Conservation (phyloP, 106 monocot species). For the Dactylorhiza incarnata region DNA sequence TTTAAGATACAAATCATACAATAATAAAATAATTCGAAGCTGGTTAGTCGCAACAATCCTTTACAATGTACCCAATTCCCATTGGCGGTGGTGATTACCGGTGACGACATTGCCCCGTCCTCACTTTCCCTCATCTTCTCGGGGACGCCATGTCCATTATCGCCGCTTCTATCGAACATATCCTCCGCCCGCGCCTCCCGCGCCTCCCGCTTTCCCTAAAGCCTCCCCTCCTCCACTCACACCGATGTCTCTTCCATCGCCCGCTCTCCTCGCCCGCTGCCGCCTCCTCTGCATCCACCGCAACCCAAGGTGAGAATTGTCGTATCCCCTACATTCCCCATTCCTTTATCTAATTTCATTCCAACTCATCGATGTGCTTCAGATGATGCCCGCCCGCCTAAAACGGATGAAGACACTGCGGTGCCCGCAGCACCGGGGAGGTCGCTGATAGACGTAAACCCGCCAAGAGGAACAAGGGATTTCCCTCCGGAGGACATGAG, state of each 20-base stretch:
- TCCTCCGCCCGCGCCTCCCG: conserved; percentile 30
- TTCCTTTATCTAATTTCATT: not conserved
- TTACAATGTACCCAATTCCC: too few species aligned
- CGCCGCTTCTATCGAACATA: conserved; percentile 38
- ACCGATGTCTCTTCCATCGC: conserved; percentile 2
- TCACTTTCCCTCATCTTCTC: not conserved
- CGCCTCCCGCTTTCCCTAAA: conserved; percentile 15
- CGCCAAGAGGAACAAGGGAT: conserved; percentile 91
- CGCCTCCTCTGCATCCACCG: conserved; percentile 18
- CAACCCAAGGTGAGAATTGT: conserved; percentile 28
- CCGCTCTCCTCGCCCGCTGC: conserved; percentile 17
- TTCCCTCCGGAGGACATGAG: conserved; percentile 92
- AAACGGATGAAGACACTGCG: conserved; percentile 12
- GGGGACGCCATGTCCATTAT: conserved; percentile 15
- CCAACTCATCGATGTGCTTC: not conserved
- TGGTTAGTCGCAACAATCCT: too few species aligned
- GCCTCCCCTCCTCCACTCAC: not conserved
- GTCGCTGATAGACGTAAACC: conserved; percentile 70
- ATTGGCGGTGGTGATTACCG: too few species aligned
- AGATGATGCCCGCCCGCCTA: conserved; percentile 22
- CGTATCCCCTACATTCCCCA: not conserved
- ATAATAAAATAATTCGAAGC: too few species aligned
- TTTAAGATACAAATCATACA: too few species aligned
- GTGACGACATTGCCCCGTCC: too few species aligned
- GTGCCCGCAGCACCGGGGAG: not conserved